These are phyloP conservation scores for Phlegmacium glaucopus DNA, from an alignment of 768 basidiomycete genomes.

Conservation along the genomic window DNA sequence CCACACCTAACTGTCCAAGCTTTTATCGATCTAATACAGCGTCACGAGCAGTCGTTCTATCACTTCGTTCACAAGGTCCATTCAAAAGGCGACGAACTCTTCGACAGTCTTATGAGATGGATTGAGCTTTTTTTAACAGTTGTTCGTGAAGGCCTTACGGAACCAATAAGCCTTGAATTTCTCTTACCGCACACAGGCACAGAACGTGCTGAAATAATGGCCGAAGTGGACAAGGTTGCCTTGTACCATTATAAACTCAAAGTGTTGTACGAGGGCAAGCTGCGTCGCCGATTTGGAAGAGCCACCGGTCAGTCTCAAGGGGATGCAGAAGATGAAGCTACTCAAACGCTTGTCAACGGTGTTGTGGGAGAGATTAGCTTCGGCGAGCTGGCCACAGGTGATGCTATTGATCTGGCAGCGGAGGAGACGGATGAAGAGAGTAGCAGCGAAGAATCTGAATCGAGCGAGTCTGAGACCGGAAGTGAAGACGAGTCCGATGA, in stretches of 20 bases:
- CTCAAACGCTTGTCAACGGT: slow-evolving; percentile 73
- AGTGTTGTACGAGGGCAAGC: slow-evolving; percentile 86
- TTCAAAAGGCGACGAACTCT: slow-evolving; percentile 91
- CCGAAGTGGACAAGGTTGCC: slow-evolving; percentile 86
- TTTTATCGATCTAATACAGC: slow-evolving; percentile 89
- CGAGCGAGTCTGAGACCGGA: slow-evolving; percentile 37
- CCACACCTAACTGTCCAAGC: slow-evolving; percentile 84
- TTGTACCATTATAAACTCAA: slow-evolving; percentile 95
- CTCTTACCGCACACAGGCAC: slow-evolving; percentile 79
- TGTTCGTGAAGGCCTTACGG: slow-evolving; percentile 84
- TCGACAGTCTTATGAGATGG: slow-evolving; percentile 94
- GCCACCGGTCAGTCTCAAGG: slow-evolving; percentile 45
- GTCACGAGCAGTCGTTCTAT: slow-evolving; percentile 96
- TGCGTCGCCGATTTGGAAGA: slow-evolving; percentile 80
- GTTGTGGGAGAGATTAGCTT: slow-evolving; percentile 82
- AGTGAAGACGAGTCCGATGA: slow-evolving; percentile 32
- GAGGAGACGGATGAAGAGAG: slow-evolving; percentile 54
- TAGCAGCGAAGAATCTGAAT: slow-evolving; percentile 37
- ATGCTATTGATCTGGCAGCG: slow-evolving; percentile 78
- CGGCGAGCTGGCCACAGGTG: slow-evolving; percentile 72
- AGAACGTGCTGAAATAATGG: slow-evolving; percentile 73
- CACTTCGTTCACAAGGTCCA: slow-evolving; percentile 98
- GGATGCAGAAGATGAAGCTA: slow-evolving; percentile 80
- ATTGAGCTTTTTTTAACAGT: slow-evolving; percentile 92
- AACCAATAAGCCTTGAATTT: slow-evolving; percentile 78